Evolutionary conservation across 2,329 filamentous ascomycete genomes (phyloP).

Genomic region (Pezizomycotina sp.): DNA sequence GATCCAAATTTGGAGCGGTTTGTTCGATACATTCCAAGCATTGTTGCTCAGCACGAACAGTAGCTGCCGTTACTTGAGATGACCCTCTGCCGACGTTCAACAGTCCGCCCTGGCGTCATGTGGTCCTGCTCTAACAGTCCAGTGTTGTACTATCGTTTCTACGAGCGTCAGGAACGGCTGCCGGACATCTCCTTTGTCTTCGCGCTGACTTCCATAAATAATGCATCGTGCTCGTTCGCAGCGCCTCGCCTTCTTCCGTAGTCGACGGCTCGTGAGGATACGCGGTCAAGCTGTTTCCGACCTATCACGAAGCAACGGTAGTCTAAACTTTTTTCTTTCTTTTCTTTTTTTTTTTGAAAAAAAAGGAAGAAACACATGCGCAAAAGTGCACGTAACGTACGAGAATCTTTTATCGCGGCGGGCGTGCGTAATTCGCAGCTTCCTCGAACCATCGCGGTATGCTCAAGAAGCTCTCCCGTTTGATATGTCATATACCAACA

Average conservation of each 20-base stretch:
- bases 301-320: slow-evolving; percentile 24
- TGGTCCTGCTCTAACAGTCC: slow-evolving; percentile 30
- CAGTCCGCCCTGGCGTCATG: slow-evolving; percentile 9
- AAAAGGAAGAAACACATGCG: not conserved
- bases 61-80: too few relatives aligned
- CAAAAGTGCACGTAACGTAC: slow-evolving; percentile 25
- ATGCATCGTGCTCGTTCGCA: slow-evolving; percentile 34
- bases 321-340: not conserved
- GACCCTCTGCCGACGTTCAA: too few relatives aligned
- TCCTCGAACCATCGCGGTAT: slow-evolving; percentile 42
- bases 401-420: slow-evolving; percentile 36
- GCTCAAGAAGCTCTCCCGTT: slow-evolving; percentile 36
- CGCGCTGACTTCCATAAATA: slow-evolving; percentile 40
- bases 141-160: slow-evolving; percentile 35
- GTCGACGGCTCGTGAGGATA: slow-evolving; percentile 32
- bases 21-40: too few relatives aligned
- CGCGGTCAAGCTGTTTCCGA: slow-evolving; percentile 40
- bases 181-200: slow-evolving; percentile 38
- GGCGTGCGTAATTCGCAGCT: slow-evolving; percentile 36
- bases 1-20: too few relatives aligned
- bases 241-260: slow-evolving; percentile 35
- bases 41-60: too few relatives aligned
- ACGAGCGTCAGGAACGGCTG: slow-evolving; percentile 39
- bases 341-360: slow-evolving; percentile 6
- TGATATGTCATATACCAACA: slow-evolving; percentile 37